Evolutionary conservation across 768 basidiomycete genomes (phyloP), one percentile per base, ranked within the genome.

Genomic region (Lanmaoa pseudosensibilis): DNA sequence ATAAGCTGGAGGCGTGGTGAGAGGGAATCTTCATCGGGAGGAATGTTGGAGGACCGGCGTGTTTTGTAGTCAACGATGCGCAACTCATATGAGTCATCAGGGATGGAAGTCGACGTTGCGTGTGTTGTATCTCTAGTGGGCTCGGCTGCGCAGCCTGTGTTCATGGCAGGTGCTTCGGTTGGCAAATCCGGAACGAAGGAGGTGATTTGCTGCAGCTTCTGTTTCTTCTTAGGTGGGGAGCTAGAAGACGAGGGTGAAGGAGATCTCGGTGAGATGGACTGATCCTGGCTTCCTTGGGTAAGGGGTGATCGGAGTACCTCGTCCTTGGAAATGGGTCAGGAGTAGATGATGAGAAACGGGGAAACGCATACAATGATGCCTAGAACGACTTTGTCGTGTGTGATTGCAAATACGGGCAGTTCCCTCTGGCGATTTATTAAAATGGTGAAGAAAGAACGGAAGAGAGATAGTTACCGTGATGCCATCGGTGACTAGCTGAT

Each of bases 381-480:
- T 25, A 83, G 68, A 16, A 95, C 78, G 21, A 88, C 73, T 52
- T 85, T 75, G 25, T 73, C 81, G 25, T 88, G 79, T 5, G 92
- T 69, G 53, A 91, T 77, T 0, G 90, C 89, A 59, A 94, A 90
- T 2, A 95, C 86, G 4, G 90, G 91, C 50, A 94, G 78, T 72
- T 96, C 94, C 9, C 93, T 84, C 87, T 92, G 54, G 10, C 15
- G 19, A 34, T 13, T 25, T 3, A 33, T 38, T 40, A 37, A 38
- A 37, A 39, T 6, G 38, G 51, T 10, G 50, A 18, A 18, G 15
- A 45, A 32, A 15, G n/a, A 9, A 27, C 3, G 18, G 19, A 52
- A 25, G 8, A n/a, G 4, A 27, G n/a, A 19, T 25, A 50, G 70
- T 65, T 65, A 88, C 88, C 54, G 82, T 84, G 54, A 77, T 73